Evolutionary conservation across 2,329 filamentous ascomycete genomes (phyloP), one percentile per base, ranked within the genome.

Genomic region (Alternaria sp.): DNA sequence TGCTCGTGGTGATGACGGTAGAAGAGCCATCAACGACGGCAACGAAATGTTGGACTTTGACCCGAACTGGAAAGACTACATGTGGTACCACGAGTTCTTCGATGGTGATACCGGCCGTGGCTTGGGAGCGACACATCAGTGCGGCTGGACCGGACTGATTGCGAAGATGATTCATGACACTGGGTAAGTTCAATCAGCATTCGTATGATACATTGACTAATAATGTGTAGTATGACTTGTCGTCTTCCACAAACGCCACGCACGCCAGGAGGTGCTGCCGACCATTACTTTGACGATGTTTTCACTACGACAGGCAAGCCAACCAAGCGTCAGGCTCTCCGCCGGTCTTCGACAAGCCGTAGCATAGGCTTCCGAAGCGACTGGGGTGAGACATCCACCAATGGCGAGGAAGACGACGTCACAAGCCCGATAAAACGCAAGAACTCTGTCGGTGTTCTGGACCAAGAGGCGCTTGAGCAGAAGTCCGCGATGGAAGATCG

Each of bases 51-150:
- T 97, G 32, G 93, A 98, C 80, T 97, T 91, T 73, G 93, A 98
- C 74, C 89, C 92, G 24, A 84, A 97, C 79, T 98, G 94, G 94
- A 94, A 91, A 78, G 94, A 96, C 72, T 88, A 94, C 73, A 84
- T 98, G 71, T 97, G 93, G 92, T 98, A 96, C 85, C 91, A 96
- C 76, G 94, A 98, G 78, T 98, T 96, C 84, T 98, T 98, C 75
- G 94, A 98, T 75, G 94, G 93, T 39, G 94, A 98, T 76, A 89
- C 85, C 51, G 94, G 94, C 14, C 90, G 93, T 67, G 94, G 95
- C 16, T 86, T 98, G 1, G 94, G 94, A 58, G 93, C 94, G 38
- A 94, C 90, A 48, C 95, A 98, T 79, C 95, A 98, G 79, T 97
- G 93, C 75, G 94, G 94, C 51, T 98, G 95, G 94, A 97, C 94